Conservation (phyloP, 129 eudicot species). For the Flaveria bidentis region DNA sequence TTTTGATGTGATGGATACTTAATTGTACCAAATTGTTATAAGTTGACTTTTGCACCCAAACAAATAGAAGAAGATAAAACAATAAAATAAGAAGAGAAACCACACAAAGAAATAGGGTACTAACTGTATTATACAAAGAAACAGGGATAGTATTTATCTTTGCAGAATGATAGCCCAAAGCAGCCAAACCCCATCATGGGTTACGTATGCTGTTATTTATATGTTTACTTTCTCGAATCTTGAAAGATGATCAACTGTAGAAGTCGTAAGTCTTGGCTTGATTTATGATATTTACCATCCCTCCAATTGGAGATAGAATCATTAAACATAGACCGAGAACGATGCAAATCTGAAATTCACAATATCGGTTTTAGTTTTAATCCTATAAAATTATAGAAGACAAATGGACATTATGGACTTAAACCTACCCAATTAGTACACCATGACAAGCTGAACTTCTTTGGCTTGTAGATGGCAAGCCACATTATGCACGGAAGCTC, state of each 20-base stretch:
- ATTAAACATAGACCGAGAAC: conserved; percentile 61
- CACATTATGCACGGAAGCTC: conserved; percentile 84
- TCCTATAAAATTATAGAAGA: background rate
- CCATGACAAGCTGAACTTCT: conserved; percentile 65
- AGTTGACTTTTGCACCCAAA: background rate
- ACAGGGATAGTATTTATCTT: conserved; percentile 20
- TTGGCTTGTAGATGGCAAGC: conserved; percentile 72
- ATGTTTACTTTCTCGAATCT: background rate
- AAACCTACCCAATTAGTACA: conserved; percentile 64
- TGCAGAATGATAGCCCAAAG: conserved; percentile 22
- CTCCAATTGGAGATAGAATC: conserved; percentile 75
- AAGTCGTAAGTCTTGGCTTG: conserved; percentile 56
- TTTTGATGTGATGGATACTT: background rate
- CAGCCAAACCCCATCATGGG: conserved; percentile 21
- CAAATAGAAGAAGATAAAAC: background rate
- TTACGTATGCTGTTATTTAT: conserved; percentile 24
- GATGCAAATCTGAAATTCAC: conserved; percentile 60
- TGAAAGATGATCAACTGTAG: conserved; percentile 42
- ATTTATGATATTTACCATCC: conserved; percentile 52
- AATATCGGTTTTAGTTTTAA: conserved; percentile 2
- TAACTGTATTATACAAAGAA: conserved; percentile 18
- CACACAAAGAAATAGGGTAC: conserved; percentile 17
- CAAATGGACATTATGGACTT: background rate
- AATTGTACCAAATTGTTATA: background rate
- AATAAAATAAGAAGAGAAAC: background rate